A percentile compares a stretch with the other conserved stretches of the same genome.
Conservation (phyloP, 805 yeast genomes). For the Saccharomycopsis sp. region DNA sequence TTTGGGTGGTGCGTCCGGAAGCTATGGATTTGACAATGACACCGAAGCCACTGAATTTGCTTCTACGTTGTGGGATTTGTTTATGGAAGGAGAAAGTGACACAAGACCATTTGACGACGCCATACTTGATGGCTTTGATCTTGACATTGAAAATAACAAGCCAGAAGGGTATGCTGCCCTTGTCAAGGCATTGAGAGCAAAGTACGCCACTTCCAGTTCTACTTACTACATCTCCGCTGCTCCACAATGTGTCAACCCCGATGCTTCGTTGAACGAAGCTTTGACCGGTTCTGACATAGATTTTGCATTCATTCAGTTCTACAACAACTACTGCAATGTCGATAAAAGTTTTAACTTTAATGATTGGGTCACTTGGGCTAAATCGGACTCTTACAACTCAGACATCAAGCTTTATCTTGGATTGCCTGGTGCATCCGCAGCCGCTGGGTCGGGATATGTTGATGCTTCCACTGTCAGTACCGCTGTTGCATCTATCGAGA, state of each 20-base stretch:
- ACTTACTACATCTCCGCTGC: conserved; percentile 54
- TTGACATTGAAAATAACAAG: conserved; percentile 65
- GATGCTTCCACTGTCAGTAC: conserved; percentile 30
- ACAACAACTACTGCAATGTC: conserved; percentile 60
- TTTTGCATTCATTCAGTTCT: conserved; percentile 58
- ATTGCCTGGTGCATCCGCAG: conserved; percentile 55
- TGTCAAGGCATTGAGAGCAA: conserved; percentile 31
- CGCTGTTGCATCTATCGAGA: conserved; percentile 22
- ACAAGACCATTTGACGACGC: conserved; percentile 45
- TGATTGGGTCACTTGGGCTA: conserved; percentile 47
- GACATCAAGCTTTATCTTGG: conserved; percentile 69
- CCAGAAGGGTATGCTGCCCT: conserved; percentile 47
- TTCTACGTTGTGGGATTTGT: conserved; percentile 51
- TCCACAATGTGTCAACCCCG: conserved; percentile 66
- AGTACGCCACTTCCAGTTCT: conserved; percentile 33
- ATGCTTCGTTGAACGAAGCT: conserved; percentile 37
- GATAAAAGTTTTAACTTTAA: conserved; percentile 42
- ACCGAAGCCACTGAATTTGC: conserved; percentile 65
- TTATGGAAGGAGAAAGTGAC: conserved; percentile 34
- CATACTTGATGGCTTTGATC: conserved; percentile 79
- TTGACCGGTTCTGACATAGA: conserved; percentile 44
- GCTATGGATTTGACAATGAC: conserved; percentile 83
- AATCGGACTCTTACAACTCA: conserved; percentile 50
- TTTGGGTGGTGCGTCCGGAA: conserved; percentile 65
- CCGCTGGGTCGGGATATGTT: conserved; percentile 47